These are phyloP conservation scores for Collybiopsis luxurians DNA, from an alignment of 768 basidiomycete genomes.

Conservation along the genomic window DNA sequence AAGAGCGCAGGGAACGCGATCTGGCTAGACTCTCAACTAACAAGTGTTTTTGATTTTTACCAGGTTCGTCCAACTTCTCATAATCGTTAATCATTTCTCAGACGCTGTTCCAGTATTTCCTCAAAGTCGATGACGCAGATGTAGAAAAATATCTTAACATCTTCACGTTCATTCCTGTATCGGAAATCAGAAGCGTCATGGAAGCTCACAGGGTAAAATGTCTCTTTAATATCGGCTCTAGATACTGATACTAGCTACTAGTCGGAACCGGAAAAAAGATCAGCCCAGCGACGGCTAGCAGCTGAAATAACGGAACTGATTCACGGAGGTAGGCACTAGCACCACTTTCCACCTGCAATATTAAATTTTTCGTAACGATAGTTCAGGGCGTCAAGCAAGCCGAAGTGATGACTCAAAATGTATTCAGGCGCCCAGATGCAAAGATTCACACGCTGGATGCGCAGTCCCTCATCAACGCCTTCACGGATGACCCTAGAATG, in stretches of 20 bases:
- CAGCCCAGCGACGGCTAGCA: conserved; percentile 48
- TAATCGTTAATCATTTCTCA: background rate
- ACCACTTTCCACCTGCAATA: background rate
- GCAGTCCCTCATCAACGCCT: conserved; percentile 55
- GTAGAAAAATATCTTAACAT: conserved; percentile 77
- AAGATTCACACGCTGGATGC: conserved; percentile 47
- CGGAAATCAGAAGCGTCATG: conserved; percentile 56
- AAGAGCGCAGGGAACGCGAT: conserved; percentile 96
- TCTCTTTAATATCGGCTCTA: background rate
- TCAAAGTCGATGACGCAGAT: conserved; percentile 77
- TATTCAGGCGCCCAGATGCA: conserved; percentile 33
- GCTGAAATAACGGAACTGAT: conserved; percentile 54
- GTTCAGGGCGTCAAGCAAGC: conserved; percentile 38
- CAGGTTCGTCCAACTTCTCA: conserved; percentile 52
- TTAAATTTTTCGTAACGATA: conserved; percentile 11
- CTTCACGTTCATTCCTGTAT: conserved; percentile 72
- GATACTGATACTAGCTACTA: conserved; percentile 13
- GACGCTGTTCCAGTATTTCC: conserved; percentile 68
- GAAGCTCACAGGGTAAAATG: conserved; percentile 51
- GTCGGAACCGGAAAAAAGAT: conserved; percentile 40
- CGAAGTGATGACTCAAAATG: conserved; percentile 38
- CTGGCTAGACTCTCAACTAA: conserved; percentile 78
- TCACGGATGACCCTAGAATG: conserved; percentile 66
- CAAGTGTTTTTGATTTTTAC: conserved; percentile 91
- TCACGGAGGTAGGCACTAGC: conserved; percentile 24